Evolutionary conservation across 495 filamentous ascomycete genomes (phyloP), one percentile per base, ranked within the genome.

Genomic region (Daldinia concentrica): DNA sequence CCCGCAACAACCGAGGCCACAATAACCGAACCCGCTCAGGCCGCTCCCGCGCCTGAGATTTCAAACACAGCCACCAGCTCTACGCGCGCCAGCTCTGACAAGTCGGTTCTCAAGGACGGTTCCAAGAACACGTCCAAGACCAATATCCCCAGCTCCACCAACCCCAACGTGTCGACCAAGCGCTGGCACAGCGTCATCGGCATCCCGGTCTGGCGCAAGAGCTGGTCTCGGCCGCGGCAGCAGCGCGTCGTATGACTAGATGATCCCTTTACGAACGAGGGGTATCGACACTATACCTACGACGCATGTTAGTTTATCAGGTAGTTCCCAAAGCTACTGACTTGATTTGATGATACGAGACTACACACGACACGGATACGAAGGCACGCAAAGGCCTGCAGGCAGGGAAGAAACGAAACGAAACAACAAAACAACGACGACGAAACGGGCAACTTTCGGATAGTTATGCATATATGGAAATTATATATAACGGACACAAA

Each of bases 171-270:
- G 30, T 22, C 17, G 8, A 22, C 43, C 43, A 70, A 65, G 29
- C 55, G 57, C 6, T 70, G 68, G 68, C 68, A 70, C 37, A 65
- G 51, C 39, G 62, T 70, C 11, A 39, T 70, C 56, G 68, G 68
- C 26, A 65, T 70, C 36, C 19, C 68, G 0, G 27, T 64, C 37
- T 70, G 63, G n/a, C 61, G 68, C 3, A 55, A 60, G 56, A 51
- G 41, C 9, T 70, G 68, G 68, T 60, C 68, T 6, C 37, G 41
- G 37, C 62, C 45, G 36, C 57, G 62, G 17, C 68, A 70, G 62
- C 68, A 57, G 29, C 58, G 62, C 34, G 68, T 58, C 9, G 39
- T 69, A 55, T 54, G 43, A 52, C 17, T 43, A 22, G 19, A 17
- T 14, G 54, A 2, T 24, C 30, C 30, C 3, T 27, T 34, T 4